Evolutionary conservation across 2,329 filamentous ascomycete species (phyloP).

Genomic region (Cladophialophora bantiana): DNA sequence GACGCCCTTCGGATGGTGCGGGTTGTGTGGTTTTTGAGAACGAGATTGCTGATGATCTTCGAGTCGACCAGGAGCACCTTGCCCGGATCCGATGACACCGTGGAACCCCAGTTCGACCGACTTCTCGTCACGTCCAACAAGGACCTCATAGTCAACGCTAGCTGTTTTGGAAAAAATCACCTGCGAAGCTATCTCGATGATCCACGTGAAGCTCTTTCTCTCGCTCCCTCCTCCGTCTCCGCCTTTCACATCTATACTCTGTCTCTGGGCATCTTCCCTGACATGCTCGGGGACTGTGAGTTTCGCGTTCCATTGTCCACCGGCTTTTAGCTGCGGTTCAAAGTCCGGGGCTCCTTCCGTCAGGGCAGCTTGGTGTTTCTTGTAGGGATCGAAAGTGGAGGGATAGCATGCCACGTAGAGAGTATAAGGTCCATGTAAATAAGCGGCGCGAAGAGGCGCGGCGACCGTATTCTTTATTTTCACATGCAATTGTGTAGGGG

Average conservation of each 20-base stretch:
- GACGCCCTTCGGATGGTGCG: slow-evolving; percentile 71
- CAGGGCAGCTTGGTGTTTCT: slow-evolving; percentile 73
- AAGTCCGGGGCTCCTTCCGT: slow-evolving; percentile 84
- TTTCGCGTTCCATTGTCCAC: slow-evolving; percentile 81
- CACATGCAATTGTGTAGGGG: slow-evolving; percentile 79
- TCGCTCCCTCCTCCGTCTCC: slow-evolving; percentile 52
- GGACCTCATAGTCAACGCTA: slow-evolving; percentile 83
- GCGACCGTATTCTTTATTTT: slow-evolving; percentile 91
- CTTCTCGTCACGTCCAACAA: slow-evolving; percentile 84
- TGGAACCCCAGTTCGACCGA: slow-evolving; percentile 73
- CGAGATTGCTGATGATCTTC: slow-evolving; percentile 75
- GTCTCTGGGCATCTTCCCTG: slow-evolving; percentile 49
- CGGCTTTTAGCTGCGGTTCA: slow-evolving; percentile 95
- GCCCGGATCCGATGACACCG: slow-evolving; percentile 60
- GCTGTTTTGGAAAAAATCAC: slow-evolving; percentile 92
- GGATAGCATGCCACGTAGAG: slow-evolving; percentile 84
- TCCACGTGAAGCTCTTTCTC: slow-evolving; percentile 74
- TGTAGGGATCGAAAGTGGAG: slow-evolving; percentile 80
- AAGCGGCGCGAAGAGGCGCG: slow-evolving; percentile 89
- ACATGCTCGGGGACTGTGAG: slow-evolving; percentile 81
- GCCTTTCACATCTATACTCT: slow-evolving; percentile 12
- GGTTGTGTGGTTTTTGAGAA: slow-evolving; percentile 51
- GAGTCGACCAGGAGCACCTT: slow-evolving; percentile 70
- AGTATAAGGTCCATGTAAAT: slow-evolving; percentile 94
- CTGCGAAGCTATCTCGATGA: slow-evolving; percentile 90